phyloP scores from a whole-genome alignment of 2,329 filamentous ascomycete species.

The Bipolaris bicolor region DNA sequence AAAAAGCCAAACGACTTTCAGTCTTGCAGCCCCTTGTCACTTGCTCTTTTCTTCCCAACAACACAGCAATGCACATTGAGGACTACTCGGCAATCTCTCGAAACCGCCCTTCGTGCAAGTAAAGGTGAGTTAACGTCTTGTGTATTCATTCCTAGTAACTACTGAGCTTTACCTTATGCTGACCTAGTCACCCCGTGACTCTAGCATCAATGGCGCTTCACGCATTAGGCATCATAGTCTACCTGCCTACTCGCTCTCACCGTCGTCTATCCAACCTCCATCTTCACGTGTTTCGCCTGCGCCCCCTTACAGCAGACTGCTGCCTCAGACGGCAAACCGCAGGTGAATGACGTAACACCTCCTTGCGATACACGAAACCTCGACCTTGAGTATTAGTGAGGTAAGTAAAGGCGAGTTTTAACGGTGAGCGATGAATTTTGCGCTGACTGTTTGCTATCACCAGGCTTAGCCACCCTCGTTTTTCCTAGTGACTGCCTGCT shows the following conservation, averaged over 20 bases:
- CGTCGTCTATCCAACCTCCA: not conserved
- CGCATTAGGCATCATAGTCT: not conserved
- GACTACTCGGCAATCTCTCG: not conserved
- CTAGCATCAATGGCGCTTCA: not conserved
- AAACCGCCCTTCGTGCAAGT: not conserved
- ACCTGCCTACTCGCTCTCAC: not conserved
- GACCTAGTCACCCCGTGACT: too few relatives aligned
- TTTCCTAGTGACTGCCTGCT: not conserved
- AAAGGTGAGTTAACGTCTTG: not conserved
- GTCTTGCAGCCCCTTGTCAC: not conserved
- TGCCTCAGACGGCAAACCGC: not conserved
- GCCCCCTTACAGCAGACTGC: not conserved
- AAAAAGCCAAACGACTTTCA: not conserved
- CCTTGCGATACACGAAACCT: not conserved
- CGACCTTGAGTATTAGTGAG: too few relatives aligned
- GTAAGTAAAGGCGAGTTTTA: not conserved
- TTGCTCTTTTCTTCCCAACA: not conserved
- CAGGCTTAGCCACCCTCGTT: not conserved
- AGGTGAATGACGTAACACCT: not conserved
- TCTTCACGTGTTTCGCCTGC: too few relatives aligned
- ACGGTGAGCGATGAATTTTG: not conserved
- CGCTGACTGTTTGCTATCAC: not conserved
- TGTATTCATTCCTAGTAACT: too few relatives aligned
- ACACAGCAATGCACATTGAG: not conserved
- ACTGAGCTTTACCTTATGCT: too few relatives aligned